phyloP scores from a whole-genome alignment of 805 yeast species.

The Geotrichum ghanense region DNA sequence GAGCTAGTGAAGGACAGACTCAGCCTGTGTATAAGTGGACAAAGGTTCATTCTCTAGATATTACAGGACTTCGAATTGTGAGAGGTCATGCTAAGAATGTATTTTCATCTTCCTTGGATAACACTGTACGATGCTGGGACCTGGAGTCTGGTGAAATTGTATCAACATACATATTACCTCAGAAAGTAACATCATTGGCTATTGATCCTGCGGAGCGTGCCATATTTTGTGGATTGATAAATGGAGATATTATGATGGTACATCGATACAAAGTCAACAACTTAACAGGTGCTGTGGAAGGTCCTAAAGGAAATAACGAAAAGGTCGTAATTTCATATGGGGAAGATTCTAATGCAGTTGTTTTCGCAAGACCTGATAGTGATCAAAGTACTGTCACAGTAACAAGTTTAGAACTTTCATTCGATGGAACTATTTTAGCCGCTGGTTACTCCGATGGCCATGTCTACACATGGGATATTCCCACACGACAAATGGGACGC shows the following conservation, averaged over 20 bases:
- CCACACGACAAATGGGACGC: conserved; percentile 24
- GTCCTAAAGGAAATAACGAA: conserved; percentile 53
- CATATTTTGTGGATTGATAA: conserved; percentile 53
- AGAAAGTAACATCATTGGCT: conserved; percentile 44
- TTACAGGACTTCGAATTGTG: conserved; percentile 37
- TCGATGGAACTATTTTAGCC: conserved; percentile 63
- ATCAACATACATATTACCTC: conserved; percentile 61
- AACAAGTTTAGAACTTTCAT: conserved; percentile 45
- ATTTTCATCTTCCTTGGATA: conserved; percentile 61
- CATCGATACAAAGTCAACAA: conserved; percentile 35
- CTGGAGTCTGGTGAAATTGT: conserved; percentile 35
- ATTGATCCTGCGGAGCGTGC: conserved; percentile 74
- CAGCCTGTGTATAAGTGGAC: conserved; percentile 20
- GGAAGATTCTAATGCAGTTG: conserved; percentile 19
- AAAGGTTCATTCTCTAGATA: conserved; percentile 32
- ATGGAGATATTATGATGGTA: conserved; percentile 50
- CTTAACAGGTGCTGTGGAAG: conserved; percentile 33
- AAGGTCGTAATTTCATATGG: conserved; percentile 27
- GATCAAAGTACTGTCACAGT: conserved; percentile 30
- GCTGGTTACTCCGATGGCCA: conserved; percentile 70
- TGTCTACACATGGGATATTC: conserved; percentile 53
- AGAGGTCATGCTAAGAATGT: conserved; percentile 51
- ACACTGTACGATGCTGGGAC: conserved; percentile 64
- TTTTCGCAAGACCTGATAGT: conserved; percentile 31
- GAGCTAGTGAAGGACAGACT: conserved; percentile 22